A percentile compares a stretch with the other conserved stretches of the same genome.
phyloP scores from a whole-genome alignment of 441 rosid genomes.

The Kokia cookei region DNA sequence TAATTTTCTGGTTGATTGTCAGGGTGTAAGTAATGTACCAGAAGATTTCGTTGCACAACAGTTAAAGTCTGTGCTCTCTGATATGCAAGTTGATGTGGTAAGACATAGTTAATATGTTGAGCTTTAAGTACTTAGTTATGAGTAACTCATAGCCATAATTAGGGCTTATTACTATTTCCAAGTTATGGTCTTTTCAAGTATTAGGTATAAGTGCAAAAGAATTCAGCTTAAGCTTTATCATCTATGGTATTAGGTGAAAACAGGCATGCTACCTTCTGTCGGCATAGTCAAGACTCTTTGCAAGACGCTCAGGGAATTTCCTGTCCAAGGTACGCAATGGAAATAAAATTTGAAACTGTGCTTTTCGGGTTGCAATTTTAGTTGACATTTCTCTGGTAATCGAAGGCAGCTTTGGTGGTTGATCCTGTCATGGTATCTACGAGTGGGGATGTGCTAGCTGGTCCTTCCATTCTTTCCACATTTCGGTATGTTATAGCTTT shows the following conservation, averaged over 20 bases:
- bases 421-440: slow-evolving; percentile 99
- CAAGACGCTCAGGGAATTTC: slow-evolving; percentile 49
- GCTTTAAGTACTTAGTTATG: not conserved
- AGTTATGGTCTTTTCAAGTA: not conserved
- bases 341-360: not conserved
- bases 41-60: slow-evolving; percentile 57
- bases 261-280: slow-evolving; percentile 87
- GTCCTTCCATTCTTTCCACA: slow-evolving; percentile 62
- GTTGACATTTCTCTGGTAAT: slow-evolving; percentile 25
- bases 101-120: slow-evolving; percentile 6
- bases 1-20: not conserved
- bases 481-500: slow-evolving; percentile 45
- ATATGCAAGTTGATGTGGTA: slow-evolving; percentile 76
- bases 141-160: not conserved
- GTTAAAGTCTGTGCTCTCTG: slow-evolving; percentile 63
- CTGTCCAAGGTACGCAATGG: slow-evolving; percentile 52
- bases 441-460: slow-evolving; percentile 90
- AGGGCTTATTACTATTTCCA: not conserved
- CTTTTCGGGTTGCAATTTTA: slow-evolving; percentile 4
- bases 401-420: slow-evolving; percentile 88
- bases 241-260: slow-evolving; percentile 60
- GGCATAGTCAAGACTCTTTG: slow-evolving; percentile 56
- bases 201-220: not conserved
- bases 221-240: slow-evolving; percentile 3
- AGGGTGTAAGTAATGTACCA: slow-evolving; percentile 45